phyloP scores from a whole-genome alignment of 176 grass and related monocot species.

The Calamus simplicifolius region DNA sequence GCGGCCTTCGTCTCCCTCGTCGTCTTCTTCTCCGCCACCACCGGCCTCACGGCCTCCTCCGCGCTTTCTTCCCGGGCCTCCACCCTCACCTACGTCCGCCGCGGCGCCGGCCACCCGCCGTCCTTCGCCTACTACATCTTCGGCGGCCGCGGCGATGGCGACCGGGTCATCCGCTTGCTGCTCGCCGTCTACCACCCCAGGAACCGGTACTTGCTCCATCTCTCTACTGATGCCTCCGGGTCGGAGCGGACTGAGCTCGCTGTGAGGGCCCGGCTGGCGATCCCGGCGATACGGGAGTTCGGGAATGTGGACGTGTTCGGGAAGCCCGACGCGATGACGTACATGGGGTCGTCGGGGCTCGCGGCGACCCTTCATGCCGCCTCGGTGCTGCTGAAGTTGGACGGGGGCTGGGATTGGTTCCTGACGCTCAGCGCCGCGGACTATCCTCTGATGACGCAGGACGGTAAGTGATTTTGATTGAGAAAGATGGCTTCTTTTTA shows the following conservation, averaged over 20 bases:
- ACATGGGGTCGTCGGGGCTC: constrained; percentile 72
- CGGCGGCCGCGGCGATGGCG: constrained; percentile 40
- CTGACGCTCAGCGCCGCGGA: constrained; percentile 72
- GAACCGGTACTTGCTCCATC: constrained; percentile 88
- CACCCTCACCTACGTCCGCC: constrained; percentile 57
- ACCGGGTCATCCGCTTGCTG: constrained; percentile 57
- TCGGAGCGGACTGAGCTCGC: constrained; percentile 53
- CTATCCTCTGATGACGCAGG: constrained; percentile 84
- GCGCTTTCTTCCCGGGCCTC: constrained; percentile 48
- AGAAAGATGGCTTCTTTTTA: neutral
- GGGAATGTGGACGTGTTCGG: constrained; percentile 92
- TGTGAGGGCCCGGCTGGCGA: constrained; percentile 27
- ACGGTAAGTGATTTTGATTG: constrained; percentile 41
- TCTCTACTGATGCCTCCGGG: constrained; percentile 60
- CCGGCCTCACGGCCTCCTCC: constrained; percentile 56
- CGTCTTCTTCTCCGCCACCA: constrained; percentile 75
- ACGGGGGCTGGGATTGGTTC: constrained; percentile 90
- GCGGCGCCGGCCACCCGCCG: constrained; percentile 61
- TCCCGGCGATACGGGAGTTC: constrained; percentile 44
- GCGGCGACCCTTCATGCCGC: constrained; percentile 62
- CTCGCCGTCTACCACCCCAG: constrained; percentile 91
- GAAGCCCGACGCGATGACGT: constrained; percentile 55
- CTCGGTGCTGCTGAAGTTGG: constrained; percentile 65
- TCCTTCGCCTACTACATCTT: constrained; percentile 67
- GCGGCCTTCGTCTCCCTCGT: constrained; percentile 67